These are phyloP conservation scores for Xerocomus cyaneibrunnescens DNA, from an alignment of 1,284 basidiomycete species.

Conservation along the genomic window DNA sequence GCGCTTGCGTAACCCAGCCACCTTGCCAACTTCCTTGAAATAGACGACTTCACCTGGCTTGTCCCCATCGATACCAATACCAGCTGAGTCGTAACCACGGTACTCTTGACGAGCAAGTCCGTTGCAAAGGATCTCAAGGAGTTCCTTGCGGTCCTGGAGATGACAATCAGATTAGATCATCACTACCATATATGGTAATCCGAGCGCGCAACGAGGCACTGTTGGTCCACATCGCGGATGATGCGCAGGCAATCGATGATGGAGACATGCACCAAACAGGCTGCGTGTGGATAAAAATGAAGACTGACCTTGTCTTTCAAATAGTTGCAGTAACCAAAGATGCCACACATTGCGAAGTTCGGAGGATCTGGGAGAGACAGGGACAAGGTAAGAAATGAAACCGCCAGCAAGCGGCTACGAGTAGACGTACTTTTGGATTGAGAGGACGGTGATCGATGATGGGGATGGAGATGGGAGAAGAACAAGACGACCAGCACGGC, in stretches of 20 bases:
- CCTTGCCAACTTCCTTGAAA: slow-evolving; percentile 99
- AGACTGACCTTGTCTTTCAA: slow-evolving; percentile 83
- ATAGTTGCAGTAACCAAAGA: slow-evolving; percentile 94
- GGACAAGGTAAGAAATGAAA: background rate
- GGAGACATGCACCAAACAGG: background rate
- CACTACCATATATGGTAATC: slow-evolving; percentile 24
- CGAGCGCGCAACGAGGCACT: background rate
- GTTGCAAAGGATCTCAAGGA: slow-evolving; percentile 90
- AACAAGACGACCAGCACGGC: background rate
- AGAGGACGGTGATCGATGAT: slow-evolving; percentile 6
- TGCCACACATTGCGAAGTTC: slow-evolving; percentile 75
- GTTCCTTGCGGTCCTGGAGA: slow-evolving; percentile 81
- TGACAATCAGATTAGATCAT: slow-evolving; percentile 18
- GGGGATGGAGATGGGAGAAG: slow-evolving; percentile 28
- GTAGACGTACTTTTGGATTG: slow-evolving; percentile 17
- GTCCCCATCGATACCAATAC: slow-evolving; percentile 95
- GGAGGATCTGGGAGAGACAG: slow-evolving; percentile 2
- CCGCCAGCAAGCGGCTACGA: background rate
- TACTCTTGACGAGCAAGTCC: slow-evolving; percentile 97
- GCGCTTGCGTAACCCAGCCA: slow-evolving; percentile 90
- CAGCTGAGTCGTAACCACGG: slow-evolving; percentile 97
- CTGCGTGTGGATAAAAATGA: slow-evolving; percentile 7
- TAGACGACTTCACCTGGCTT: slow-evolving; percentile 73
- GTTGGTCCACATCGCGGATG: slow-evolving; percentile 13
- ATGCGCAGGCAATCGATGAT: slow-evolving; percentile 11